Percentiles rank a stretch among this genome's conserved stretches.
Evolutionary conservation across 805 yeast genomes (phyloP).

Genomic region (Myxozyma geophila): DNA sequence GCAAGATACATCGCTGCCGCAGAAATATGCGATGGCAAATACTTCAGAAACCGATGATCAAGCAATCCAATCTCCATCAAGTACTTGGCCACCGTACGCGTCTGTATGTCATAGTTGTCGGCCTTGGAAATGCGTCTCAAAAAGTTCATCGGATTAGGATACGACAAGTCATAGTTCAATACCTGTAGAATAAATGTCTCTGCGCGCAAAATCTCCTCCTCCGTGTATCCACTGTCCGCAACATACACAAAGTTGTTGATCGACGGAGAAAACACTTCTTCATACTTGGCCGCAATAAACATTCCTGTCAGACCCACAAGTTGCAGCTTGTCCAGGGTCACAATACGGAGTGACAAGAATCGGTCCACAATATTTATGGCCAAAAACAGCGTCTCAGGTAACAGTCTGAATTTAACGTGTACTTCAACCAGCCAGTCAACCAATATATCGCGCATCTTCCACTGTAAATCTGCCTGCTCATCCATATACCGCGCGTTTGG

Average conservation of each 20-base stretch:
- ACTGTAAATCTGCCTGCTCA: slow-evolving; percentile 79
- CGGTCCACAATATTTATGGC: slow-evolving; percentile 91
- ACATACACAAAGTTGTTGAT: slow-evolving; percentile 89
- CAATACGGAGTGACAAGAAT: slow-evolving; percentile 75
- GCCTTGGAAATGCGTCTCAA: slow-evolving; percentile 92
- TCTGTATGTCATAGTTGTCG: slow-evolving; percentile 92
- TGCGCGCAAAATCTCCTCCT: slow-evolving; percentile 82
- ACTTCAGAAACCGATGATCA: slow-evolving; percentile 84
- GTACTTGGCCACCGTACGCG: slow-evolving; percentile 92
- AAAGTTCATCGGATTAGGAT: slow-evolving; percentile 99
- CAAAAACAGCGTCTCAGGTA: slow-evolving; percentile 88
- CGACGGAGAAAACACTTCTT: slow-evolving; percentile 93
- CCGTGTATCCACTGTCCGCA: slow-evolving; percentile 85
- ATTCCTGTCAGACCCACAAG: slow-evolving; percentile 94
- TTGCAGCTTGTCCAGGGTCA: slow-evolving; percentile 82
- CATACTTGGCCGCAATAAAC: slow-evolving; percentile 93
- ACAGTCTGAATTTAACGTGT: slow-evolving; percentile 82
- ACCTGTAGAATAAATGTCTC: slow-evolving; percentile 91
- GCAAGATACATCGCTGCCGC: slow-evolving; percentile 93
- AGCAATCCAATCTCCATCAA: slow-evolving; percentile 86
- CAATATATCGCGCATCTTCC: slow-evolving; percentile 88
- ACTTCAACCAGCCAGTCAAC: slow-evolving; percentile 97
- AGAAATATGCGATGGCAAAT: slow-evolving; percentile 93
- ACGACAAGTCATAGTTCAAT: slow-evolving; percentile 90
- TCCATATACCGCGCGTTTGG: slow-evolving; percentile 86